Evolutionary conservation across 2,329 filamentous ascomycete species (phyloP).

Genomic region (Botrytis squamosa): DNA sequence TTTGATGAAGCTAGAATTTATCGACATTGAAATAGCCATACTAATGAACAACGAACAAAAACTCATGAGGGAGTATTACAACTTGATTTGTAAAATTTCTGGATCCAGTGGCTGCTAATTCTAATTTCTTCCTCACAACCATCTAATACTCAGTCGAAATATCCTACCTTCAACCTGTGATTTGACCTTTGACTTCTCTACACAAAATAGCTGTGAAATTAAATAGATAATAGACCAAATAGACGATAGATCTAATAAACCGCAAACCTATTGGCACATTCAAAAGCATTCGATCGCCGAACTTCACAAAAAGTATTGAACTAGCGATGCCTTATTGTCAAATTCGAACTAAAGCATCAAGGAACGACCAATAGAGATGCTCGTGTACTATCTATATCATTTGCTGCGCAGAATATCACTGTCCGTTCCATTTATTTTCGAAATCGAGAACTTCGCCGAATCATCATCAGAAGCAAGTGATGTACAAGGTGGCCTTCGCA

Average conservation of each 20-base stretch:
- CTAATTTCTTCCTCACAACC: rapidly evolving
- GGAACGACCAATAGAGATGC: neutral
- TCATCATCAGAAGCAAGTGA: neutral
- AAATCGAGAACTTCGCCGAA: neutral
- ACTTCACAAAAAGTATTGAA: neutral
- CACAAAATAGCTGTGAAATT: neutral
- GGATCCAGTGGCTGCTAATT: neutral
- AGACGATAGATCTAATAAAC: neutral
- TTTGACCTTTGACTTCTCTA: neutral
- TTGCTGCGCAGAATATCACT: neutral
- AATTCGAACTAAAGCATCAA: neutral
- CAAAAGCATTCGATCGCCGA: neutral
- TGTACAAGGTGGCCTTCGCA: neutral
- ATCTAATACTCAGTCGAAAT: neutral
- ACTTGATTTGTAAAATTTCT: neutral
- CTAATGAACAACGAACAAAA: neutral
- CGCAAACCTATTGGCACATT: neutral
- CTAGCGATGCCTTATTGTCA: neutral
- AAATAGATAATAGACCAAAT: neutral
- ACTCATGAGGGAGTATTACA: neutral
- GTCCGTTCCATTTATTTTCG: neutral
- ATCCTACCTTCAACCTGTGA: neutral
- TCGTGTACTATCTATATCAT: neutral
- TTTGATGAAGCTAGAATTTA: neutral
- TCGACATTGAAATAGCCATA: neutral